These are phyloP conservation scores for Pichia gijzeniarum DNA, from an alignment of 805 yeast genomes.

Conservation along the genomic window DNA sequence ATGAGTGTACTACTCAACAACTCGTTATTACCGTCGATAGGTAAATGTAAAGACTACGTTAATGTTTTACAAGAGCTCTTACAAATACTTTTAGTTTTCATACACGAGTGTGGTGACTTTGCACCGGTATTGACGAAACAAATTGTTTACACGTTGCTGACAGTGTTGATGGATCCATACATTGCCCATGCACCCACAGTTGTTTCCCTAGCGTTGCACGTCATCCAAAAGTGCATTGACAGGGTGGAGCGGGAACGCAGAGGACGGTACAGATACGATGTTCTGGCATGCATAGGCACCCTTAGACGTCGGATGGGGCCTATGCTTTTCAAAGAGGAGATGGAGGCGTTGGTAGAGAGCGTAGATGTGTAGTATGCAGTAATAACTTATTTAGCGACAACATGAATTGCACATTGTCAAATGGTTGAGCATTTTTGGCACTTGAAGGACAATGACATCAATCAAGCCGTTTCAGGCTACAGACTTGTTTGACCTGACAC, in stretches of 20 bases:
- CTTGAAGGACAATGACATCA: conserved; percentile 59
- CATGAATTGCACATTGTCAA: background rate
- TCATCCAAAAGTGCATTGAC: conserved; percentile 2
- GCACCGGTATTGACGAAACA: conserved; percentile 18
- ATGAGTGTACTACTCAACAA: conserved; percentile 22
- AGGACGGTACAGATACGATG: conserved; percentile 18
- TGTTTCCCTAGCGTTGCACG: background rate
- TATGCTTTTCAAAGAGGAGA: background rate
- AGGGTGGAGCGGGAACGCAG: background rate
- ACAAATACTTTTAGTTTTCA: conserved; percentile 8
- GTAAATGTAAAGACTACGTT: conserved; percentile 23
- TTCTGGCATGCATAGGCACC: conserved; percentile 20
- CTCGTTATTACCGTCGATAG: conserved; percentile 23
- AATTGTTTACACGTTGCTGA: conserved; percentile 20
- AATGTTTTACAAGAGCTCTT: conserved; percentile 16
- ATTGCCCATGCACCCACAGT: conserved; percentile 14
- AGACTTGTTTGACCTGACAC: conserved; percentile 66
- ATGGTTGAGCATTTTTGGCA: background rate
- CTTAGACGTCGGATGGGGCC: conserved; percentile 6
- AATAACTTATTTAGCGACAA: background rate
- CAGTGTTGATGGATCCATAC: conserved; percentile 25
- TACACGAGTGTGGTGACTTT: conserved; percentile 17
- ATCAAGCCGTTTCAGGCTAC: conserved; percentile 82
- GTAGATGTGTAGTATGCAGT: background rate
- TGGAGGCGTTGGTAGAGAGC: background rate